Conservation (phyloP, 371 early-diverging fungal genomes). For the Chytridiales sp. region DNA sequence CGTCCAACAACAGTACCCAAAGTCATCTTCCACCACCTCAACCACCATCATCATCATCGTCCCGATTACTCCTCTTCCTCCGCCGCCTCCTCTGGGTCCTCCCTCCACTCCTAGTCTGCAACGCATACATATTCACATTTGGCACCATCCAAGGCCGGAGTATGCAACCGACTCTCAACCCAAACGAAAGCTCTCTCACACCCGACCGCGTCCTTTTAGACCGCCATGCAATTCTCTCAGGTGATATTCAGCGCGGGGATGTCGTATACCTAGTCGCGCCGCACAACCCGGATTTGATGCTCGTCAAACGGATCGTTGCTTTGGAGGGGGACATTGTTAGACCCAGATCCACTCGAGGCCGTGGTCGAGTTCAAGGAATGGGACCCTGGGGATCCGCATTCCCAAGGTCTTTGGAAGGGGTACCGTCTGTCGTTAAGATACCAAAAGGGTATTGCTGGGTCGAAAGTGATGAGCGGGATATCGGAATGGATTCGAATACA, state of each 20-base stretch:
- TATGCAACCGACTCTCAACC: slow-evolving; percentile 88
- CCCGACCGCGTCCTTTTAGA: neutral
- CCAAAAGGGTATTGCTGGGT: slow-evolving; percentile 92
- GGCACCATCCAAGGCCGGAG: slow-evolving; percentile 65
- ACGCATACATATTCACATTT: too few species aligned
- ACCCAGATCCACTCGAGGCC: slow-evolving; percentile 39
- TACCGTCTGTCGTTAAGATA: slow-evolving; percentile 53
- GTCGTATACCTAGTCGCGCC: slow-evolving; percentile 84
- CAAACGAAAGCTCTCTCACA: slow-evolving; percentile 53
- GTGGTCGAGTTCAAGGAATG: slow-evolving; percentile 7
- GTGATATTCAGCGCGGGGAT: slow-evolving; percentile 73
- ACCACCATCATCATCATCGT: too few species aligned
- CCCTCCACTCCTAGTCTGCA: too few species aligned
- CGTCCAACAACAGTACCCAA: too few species aligned
- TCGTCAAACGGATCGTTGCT: slow-evolving; percentile 85
- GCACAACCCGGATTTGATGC: slow-evolving; percentile 61
- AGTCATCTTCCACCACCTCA: too few species aligned
- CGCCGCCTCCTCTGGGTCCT: too few species aligned
- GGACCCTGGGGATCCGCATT: neutral
- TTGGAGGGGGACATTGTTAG: slow-evolving; percentile 80
- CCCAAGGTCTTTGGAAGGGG: neutral
- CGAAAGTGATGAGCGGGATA: slow-evolving; percentile 86
- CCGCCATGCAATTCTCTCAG: slow-evolving; percentile 73
- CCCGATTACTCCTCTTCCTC: too few species aligned
- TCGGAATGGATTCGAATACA: slow-evolving; percentile 80